These are phyloP conservation scores for Schizonepeta tenuifolia DNA, from an alignment of 257 asterid genomes.

Conservation along the genomic window DNA sequence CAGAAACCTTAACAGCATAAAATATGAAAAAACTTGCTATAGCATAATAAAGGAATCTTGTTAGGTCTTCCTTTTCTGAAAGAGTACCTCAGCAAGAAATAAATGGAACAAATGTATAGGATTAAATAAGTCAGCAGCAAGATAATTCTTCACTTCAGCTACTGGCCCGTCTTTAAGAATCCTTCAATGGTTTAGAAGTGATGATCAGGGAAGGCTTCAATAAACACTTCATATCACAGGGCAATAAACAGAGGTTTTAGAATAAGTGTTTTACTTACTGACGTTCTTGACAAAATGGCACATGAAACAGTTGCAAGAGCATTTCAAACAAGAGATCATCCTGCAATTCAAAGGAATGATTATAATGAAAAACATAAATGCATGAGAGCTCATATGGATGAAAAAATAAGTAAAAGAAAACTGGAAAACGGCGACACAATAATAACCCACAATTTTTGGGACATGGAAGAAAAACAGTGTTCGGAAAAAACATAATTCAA, in stretches of 20 bases:
- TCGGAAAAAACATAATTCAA: background rate
- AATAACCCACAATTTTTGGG: background rate
- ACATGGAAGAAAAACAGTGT: background rate
- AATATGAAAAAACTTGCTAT: slow-evolving; percentile 17
- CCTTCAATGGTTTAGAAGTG: slow-evolving; percentile 43
- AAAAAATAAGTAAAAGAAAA: background rate
- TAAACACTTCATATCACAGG: slow-evolving; percentile 6
- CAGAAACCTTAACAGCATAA: slow-evolving; percentile 22
- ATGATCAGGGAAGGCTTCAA: slow-evolving; percentile 20
- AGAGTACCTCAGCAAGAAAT: slow-evolving; percentile 77
- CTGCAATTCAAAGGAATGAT: slow-evolving; percentile 46
- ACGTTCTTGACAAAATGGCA: slow-evolving; percentile 48
- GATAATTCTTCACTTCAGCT: slow-evolving; percentile 41
- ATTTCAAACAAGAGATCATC: slow-evolving; percentile 85
- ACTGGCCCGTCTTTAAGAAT: slow-evolving; percentile 33
- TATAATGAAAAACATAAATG: slow-evolving; percentile 24
- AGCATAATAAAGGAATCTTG: background rate
- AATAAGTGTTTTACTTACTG: slow-evolving; percentile 43
- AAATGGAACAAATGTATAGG: slow-evolving; percentile 79
- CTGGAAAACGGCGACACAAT: background rate
- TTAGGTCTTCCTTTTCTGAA: background rate
- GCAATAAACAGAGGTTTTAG: slow-evolving; percentile 18
- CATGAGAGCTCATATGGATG: slow-evolving; percentile 7
- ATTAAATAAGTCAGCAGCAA: slow-evolving; percentile 64
- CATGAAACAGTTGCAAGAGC: slow-evolving; percentile 69